Conservation (phyloP, 331 rosid species). For the Pyracantha coccinea region DNA sequence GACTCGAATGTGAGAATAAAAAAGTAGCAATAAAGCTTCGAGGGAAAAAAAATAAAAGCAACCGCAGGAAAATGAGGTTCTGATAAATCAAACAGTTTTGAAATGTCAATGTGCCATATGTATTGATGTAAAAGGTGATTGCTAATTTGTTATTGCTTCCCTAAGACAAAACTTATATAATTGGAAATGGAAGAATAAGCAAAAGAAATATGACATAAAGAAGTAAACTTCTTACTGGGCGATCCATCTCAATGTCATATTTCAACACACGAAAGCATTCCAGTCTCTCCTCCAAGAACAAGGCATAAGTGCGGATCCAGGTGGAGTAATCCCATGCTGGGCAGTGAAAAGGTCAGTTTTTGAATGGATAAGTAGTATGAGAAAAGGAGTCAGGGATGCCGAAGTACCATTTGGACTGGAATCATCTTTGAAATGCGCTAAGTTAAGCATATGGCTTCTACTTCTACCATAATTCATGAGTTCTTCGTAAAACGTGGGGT, state of each 20-base stretch:
- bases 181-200: not conserved
- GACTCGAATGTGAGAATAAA: not conserved
- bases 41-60: not conserved
- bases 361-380: not conserved
- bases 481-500: constrained; percentile 96
- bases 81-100: not conserved
- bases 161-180: not conserved
- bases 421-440: constrained; percentile 96
- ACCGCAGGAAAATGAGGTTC: not conserved
- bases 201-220: not conserved
- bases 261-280: constrained; percentile 94
- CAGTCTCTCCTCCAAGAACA: constrained; percentile 96
- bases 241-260: constrained; percentile 89
- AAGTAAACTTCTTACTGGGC: constrained; percentile 51
- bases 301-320: constrained; percentile 95
- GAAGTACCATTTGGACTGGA: constrained; percentile 89
- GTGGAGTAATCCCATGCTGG: constrained; percentile 96
- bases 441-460: constrained; percentile 97
- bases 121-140: not conserved
- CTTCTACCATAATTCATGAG: constrained; percentile 94
- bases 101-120: not conserved
- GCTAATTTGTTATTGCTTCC: not conserved
- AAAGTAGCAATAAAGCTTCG: not conserved
- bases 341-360: constrained; percentile 15
- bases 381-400: not conserved